Percentiles rank a stretch among this genome's conserved stretches.
Evolutionary conservation across 2,329 filamentous ascomycete genomes (phyloP).

Genomic region (Talaromyces sp.): DNA sequence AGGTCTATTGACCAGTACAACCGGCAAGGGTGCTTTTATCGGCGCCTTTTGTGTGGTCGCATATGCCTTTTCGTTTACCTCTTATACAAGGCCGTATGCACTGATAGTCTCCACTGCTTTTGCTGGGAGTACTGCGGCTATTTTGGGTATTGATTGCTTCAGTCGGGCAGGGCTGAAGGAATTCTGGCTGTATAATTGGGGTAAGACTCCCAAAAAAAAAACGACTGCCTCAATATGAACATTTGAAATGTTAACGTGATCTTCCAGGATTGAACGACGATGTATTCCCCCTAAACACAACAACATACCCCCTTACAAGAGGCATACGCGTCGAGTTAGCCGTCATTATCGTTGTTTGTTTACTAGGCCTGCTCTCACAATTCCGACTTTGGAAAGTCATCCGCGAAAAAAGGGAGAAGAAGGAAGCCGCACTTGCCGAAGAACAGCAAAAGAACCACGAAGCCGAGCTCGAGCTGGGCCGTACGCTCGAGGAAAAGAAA

Average conservation of each 20-base stretch:
- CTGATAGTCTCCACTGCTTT: constrained; percentile 76
- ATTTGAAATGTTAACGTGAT: background rate
- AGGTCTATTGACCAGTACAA: constrained; percentile 62
- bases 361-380: constrained; percentile 77
- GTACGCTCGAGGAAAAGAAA: constrained; percentile 48
- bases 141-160: constrained; percentile 88
- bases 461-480: constrained; percentile 67
- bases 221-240: constrained; percentile 13
- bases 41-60: constrained; percentile 62
- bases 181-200: constrained; percentile 93
- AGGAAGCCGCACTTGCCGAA: constrained; percentile 43
- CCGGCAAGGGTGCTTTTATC: constrained; percentile 70
- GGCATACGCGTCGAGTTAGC: constrained; percentile 84
- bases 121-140: constrained; percentile 69
- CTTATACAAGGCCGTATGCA: constrained; percentile 71
- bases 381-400: constrained; percentile 81
- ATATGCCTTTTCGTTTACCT: constrained; percentile 74
- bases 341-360: constrained; percentile 66
- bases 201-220: constrained; percentile 37
- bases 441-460: constrained; percentile 54
- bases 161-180: constrained; percentile 87
- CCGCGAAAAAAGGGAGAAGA: constrained; percentile 47
- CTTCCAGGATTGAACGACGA: constrained; percentile 63
- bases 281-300: constrained; percentile 71
- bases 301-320: constrained; percentile 78